Evolutionary conservation across 805 yeast genomes (phyloP).

Genomic region (Wickerhamomyces queroliae): DNA sequence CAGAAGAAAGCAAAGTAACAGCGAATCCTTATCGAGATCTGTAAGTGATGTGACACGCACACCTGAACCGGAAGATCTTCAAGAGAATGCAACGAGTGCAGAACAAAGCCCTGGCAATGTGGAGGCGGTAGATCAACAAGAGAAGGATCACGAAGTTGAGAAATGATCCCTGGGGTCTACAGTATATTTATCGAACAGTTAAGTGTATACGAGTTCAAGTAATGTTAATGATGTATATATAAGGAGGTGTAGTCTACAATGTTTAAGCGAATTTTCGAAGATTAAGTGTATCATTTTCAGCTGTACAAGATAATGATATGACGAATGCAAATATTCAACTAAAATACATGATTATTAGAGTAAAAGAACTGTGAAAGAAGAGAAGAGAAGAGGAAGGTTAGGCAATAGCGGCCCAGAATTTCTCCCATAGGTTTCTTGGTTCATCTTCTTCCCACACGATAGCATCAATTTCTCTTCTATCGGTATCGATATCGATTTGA

Average conservation of each 20-base stretch:
- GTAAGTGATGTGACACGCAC: neutral
- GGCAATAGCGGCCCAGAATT: constrained; percentile 38
- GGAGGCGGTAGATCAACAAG: too few species aligned
- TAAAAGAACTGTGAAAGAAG: neutral
- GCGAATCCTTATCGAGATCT: neutral
- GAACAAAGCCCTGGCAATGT: too few species aligned
- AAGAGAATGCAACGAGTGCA: too few species aligned
- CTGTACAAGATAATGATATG: too few species aligned
- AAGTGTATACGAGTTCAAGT: too few species aligned
- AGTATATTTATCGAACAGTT: too few species aligned
- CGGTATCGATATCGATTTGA: constrained; percentile 60
- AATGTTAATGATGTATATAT: too few species aligned
- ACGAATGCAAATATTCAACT: neutral
- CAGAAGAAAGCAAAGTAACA: constrained; percentile 15
- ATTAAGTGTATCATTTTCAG: too few species aligned
- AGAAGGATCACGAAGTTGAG: too few species aligned
- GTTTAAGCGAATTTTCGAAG: too few species aligned
- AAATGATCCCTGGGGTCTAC: too few species aligned
- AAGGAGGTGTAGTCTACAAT: too few species aligned
- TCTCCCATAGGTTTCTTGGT: constrained; percentile 47
- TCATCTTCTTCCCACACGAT: constrained; percentile 47
- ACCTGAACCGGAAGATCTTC: neutral
- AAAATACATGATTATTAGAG: neutral
- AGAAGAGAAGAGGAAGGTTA: neutral
- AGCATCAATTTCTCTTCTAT: constrained; percentile 55